Evolutionary conservation across 345 rosid species (phyloP).

Genomic region (Hibiscus trionum): DNA sequence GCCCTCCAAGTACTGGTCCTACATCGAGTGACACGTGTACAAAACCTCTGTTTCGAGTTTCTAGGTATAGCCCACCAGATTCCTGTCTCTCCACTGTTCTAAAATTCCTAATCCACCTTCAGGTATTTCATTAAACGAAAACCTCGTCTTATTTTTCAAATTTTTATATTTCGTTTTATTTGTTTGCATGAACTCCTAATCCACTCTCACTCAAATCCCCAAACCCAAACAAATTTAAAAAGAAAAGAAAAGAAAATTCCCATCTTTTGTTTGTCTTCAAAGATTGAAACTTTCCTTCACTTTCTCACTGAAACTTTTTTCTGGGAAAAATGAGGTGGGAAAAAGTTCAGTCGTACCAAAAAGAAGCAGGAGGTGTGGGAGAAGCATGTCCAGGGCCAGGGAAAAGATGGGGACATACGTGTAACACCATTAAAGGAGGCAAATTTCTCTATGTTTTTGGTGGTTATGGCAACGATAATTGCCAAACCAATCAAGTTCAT

Average conservation of each 20-base stretch:
- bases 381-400: slow-evolving; percentile 55
- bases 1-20: not conserved
- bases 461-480: slow-evolving; percentile 85
- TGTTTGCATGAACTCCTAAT: slow-evolving; percentile 25
- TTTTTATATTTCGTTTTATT: not conserved
- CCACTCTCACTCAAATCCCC: slow-evolving; percentile 18
- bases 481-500: slow-evolving; percentile 97
- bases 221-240: not conserved
- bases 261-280: slow-evolving; percentile 8
- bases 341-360: not conserved
- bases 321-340: slow-evolving; percentile 10
- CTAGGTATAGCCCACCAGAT: slow-evolving; percentile 3
- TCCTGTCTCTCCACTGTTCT: not conserved
- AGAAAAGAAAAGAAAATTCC: not conserved
- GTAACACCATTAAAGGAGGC: slow-evolving; percentile 87
- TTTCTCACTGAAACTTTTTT: slow-evolving; percentile 9
- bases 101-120: slow-evolving; percentile 1
- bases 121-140: not conserved
- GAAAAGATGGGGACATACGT: slow-evolving; percentile 97
- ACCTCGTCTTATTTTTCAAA: not conserved
- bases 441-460: slow-evolving; percentile 87
- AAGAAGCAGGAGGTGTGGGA: not conserved
- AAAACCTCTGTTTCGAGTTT: not conserved
- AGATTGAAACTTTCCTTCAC: slow-evolving; percentile 28
- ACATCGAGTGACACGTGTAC: not conserved